Conservation (phyloP, 75 land plant genomes). For the Pinus tabuliformis region DNA sequence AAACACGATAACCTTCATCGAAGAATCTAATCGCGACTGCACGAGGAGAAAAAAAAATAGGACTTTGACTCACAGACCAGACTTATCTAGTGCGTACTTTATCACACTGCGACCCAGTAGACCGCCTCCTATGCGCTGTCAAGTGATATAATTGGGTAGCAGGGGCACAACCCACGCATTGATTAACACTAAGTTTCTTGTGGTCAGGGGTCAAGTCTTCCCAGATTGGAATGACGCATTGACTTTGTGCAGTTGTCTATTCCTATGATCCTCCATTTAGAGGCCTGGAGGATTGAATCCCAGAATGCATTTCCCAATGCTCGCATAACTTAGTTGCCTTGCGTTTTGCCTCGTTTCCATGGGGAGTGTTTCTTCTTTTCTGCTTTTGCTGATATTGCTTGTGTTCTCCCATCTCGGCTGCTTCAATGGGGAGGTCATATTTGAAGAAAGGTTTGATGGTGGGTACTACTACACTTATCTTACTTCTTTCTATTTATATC, state of each 20-base stretch:
- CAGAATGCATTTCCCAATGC: background rate
- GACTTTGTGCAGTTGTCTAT: background rate
- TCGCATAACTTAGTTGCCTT: background rate
- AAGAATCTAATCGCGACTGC: no score
- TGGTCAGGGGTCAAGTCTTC: slow-evolving; percentile 2
- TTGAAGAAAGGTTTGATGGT: slow-evolving; percentile 60
- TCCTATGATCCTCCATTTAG: background rate
- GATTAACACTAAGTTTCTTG: background rate
- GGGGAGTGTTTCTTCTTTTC: background rate
- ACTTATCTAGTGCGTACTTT: no score
- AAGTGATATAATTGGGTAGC: background rate
- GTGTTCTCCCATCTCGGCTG: background rate
- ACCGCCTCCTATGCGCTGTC: background rate
- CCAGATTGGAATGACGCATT: background rate
- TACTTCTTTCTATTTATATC: background rate
- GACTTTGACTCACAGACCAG: no score
- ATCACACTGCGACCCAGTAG: background rate
- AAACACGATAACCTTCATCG: no score
- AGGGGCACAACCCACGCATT: background rate
- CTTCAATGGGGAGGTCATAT: slow-evolving; percentile 37
- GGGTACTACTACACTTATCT: background rate
- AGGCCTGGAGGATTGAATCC: background rate
- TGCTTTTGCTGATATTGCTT: background rate
- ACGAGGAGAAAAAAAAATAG: no score
- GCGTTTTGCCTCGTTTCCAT: background rate